A percentile compares a stretch with the other conserved stretches of the same genome.
phyloP scores from a whole-genome alignment of 306 rosid genomes.

The Dryas alaskensis region DNA sequence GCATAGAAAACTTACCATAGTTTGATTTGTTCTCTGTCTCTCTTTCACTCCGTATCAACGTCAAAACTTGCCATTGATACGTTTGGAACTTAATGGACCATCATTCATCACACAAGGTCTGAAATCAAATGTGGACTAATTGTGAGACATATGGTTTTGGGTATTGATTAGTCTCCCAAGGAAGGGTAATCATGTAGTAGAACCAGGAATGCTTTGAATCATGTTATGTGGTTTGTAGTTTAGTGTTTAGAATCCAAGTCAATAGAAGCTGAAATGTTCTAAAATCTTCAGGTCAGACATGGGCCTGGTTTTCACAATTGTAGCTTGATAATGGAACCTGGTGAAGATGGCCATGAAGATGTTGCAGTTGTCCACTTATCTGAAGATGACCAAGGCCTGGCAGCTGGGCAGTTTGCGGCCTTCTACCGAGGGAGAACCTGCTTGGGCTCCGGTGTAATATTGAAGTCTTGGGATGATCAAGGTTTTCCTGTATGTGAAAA shows the following conservation, averaged over 20 bases:
- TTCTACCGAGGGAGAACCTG: constrained; percentile 75
- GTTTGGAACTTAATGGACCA: background rate
- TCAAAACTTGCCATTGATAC: background rate
- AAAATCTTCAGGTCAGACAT: constrained; percentile 77
- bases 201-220: constrained; percentile 1
- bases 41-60: background rate
- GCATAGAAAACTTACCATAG: background rate
- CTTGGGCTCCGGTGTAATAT: constrained; percentile 86
- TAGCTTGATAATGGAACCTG: constrained; percentile 51
- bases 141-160: background rate
- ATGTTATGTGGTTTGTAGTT: background rate
- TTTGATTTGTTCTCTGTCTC: background rate
- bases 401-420: constrained; percentile 91
- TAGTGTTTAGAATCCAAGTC: background rate
- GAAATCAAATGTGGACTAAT: background rate
- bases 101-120: background rate
- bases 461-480: constrained; percentile 84
- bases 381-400: constrained; percentile 92
- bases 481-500: constrained; percentile 77
- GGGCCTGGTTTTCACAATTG: constrained; percentile 80
- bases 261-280: background rate
- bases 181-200: background rate
- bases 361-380: constrained; percentile 63
- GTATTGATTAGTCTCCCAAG: background rate
- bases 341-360: constrained; percentile 40